Evolutionary conservation across 305 asterid genomes (phyloP).

Genomic region (Fraxinus ornus): DNA sequence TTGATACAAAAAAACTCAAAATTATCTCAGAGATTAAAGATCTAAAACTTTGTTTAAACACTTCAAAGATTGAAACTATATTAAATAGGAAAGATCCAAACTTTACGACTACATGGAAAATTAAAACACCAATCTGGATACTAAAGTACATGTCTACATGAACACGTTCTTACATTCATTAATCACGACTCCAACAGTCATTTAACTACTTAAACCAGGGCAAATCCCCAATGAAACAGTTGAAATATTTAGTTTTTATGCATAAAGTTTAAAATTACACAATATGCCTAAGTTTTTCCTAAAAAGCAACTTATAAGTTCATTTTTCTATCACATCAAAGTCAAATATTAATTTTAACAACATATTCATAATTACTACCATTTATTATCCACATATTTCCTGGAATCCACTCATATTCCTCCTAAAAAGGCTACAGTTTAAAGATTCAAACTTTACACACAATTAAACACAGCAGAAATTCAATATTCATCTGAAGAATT

Average conservation of each 20-base stretch:
- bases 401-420: neutral
- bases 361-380: neutral
- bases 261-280: constrained; percentile 4
- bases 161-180: neutral
- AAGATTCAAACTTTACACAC: neutral
- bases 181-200: neutral
- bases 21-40: neutral
- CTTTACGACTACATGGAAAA: no score
- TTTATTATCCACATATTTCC: neutral
- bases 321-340: neutral
- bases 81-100: neutral
- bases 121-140: neutral
- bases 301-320: neutral
- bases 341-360: neutral
- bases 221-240: neutral
- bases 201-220: constrained; percentile 11
- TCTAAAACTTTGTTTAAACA: no score
- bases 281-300: neutral
- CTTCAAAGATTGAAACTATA: neutral
- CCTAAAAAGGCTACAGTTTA: neutral
- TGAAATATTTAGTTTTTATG: neutral
- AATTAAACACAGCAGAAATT: constrained; percentile 1
- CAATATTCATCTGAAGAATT: neutral
- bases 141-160: neutral
- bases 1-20: neutral